Evolutionary conservation across 208 protist species (phyloP).

Genomic region (Herpetomonas muscarum): DNA sequence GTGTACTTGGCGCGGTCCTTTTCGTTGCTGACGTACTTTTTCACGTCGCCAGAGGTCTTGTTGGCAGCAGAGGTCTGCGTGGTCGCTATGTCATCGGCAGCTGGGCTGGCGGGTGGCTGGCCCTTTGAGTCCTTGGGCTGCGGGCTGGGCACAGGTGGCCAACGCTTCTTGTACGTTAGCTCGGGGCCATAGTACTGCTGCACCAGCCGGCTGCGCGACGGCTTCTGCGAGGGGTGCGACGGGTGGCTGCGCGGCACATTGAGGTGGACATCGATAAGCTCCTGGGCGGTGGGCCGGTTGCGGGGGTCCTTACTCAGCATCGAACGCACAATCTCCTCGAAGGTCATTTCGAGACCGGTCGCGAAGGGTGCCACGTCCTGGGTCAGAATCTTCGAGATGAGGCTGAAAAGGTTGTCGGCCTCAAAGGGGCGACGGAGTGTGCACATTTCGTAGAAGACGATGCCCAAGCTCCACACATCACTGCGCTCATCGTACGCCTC

Average conservation of each 20-base stretch:
- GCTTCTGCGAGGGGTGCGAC: constrained; percentile 76
- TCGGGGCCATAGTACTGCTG: constrained; percentile 73
- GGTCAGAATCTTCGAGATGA: constrained; percentile 70
- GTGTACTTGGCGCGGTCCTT: neutral
- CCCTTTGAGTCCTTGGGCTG: neutral
- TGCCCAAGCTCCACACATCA: constrained; percentile 95
- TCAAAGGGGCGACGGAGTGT: constrained; percentile 79
- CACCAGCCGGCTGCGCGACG: constrained; percentile 54
- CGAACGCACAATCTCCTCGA: constrained; percentile 70
- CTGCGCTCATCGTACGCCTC: constrained; percentile 85
- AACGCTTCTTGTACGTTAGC: constrained; percentile 39
- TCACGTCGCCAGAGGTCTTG: neutral
- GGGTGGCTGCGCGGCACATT: constrained; percentile 74
- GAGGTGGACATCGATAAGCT: constrained; percentile 74
- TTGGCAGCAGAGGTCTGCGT: too few relatives aligned
- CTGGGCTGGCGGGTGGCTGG: neutral
- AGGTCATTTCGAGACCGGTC: constrained; percentile 49
- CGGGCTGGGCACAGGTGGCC: constrained; percentile 18
- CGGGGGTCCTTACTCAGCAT: constrained; percentile 76
- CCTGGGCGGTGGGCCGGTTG: constrained; percentile 70
- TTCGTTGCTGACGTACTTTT: neutral
- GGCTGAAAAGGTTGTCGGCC: constrained; percentile 52
- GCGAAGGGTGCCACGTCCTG: constrained; percentile 67
- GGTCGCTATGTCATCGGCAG: neutral
- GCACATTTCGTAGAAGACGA: constrained; percentile 96